Evolutionary conservation across 805 yeast species (phyloP).

Genomic region (Starmera quercuum): DNA sequence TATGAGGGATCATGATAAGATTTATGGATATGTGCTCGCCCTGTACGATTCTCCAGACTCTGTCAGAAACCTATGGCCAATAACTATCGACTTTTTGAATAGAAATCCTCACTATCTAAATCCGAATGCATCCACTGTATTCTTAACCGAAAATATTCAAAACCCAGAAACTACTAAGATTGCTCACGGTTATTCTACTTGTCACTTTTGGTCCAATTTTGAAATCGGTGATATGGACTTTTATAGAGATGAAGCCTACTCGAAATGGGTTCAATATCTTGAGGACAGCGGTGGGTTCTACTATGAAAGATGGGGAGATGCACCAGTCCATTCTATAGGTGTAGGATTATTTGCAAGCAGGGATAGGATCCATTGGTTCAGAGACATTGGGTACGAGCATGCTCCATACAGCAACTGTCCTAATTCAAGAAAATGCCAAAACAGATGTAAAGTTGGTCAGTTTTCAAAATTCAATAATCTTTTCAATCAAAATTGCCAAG

Average conservation of each 20-base stretch:
- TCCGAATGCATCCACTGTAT: conserved; percentile 52
- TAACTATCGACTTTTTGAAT: conserved; percentile 52
- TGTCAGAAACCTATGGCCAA: conserved; percentile 59
- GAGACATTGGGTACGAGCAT: conserved; percentile 76
- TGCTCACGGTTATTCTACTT: conserved; percentile 44
- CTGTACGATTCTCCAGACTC: conserved; percentile 66
- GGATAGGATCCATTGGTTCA: conserved; percentile 72
- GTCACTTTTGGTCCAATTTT: conserved; percentile 90
- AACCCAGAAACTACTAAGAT: conserved; percentile 37
- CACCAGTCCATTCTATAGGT: conserved; percentile 81
- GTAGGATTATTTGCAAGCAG: conserved; percentile 65
- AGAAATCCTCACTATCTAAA: conserved; percentile 50
- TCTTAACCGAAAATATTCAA: conserved; percentile 51
- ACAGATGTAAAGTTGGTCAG: conserved; percentile 44
- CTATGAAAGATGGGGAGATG: conserved; percentile 93
- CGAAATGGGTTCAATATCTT: conserved; percentile 51
- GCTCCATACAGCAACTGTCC: conserved; percentile 77
- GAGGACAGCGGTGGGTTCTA: conserved; percentile 75
- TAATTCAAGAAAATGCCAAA: conserved; percentile 37
- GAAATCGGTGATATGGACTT: conserved; percentile 84
- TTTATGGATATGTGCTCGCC: conserved; percentile 67
- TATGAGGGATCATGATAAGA: conserved; percentile 57
- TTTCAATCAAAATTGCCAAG: conserved; percentile 66
- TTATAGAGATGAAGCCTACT: conserved; percentile 60
- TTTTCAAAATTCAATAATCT: conserved; percentile 46